Evolutionary conservation across 768 basidiomycete species (phyloP), one percentile per base, ranked within the genome.

Genomic region (Dentipellis fragilis): DNA sequence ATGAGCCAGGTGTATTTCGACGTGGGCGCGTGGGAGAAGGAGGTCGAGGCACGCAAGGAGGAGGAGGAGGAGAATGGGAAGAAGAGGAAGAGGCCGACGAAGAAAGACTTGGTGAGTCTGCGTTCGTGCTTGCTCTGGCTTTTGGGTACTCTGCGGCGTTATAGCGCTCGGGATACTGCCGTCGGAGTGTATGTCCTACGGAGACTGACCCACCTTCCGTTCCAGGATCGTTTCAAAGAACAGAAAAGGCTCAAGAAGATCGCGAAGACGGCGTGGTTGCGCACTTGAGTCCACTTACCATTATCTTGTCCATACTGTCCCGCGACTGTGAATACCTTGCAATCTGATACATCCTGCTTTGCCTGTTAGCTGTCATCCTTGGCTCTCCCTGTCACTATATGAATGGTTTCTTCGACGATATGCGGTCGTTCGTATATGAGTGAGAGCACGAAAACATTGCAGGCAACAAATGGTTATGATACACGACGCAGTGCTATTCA

Each of bases 1-100:
- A 92, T 92, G 89, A 89, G 86, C 73, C 79, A 85, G 64, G 87
- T 89, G 63, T 93, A 89, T 69, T 93, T 93, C 59, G 89, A 93
- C 59, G 84, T 89, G 19, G 76, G 75, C n/a, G 77, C 76, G 49
- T 93, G 89, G 89, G 84, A 91, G 68, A 60, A 78, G 53, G 80
- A 90, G 29, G 74, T 88, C 3, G 87, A 80, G 23, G 67, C 74
- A 51, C 67, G 75, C 34, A 67, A 69, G 59, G 59, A 72, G 52
- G 74, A 74, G 54, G 81, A 77, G 16, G 80, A 71, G 49, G 77
- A 64, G n/a, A 75, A 74, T 14, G 79, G 78, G 19, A 87, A 80
- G 75, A 90, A 89, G 73, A 77, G 85, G 61, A 90, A 90, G 69
- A 71, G 80, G 54, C 87, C 84, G 4, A 80, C 80, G 48, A 93